These are phyloP conservation scores for Nematocida ironsii DNA, from an alignment of 371 early-diverging fungal genomes.

Conservation along the genomic window DNA sequence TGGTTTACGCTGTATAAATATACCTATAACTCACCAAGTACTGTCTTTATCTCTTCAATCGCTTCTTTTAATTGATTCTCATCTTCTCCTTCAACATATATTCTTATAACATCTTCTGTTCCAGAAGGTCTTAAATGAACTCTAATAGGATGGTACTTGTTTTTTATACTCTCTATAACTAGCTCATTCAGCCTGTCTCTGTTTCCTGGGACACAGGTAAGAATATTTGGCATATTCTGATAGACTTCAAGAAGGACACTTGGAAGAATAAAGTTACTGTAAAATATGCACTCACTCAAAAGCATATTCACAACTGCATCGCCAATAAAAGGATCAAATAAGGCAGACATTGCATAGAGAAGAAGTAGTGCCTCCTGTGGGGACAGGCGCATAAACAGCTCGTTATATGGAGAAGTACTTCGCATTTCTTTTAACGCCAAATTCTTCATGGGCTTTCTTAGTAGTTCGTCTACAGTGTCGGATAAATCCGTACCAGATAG, in stretches of 20 bases:
- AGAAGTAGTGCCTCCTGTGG: constrained; percentile 67
- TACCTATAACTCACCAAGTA: constrained; percentile 3
- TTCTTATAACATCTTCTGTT: constrained; percentile 95
- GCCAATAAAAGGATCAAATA: constrained; percentile 82
- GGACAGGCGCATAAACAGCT: constrained; percentile 64
- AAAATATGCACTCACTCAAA: constrained; percentile 83
- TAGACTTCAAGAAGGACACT: constrained; percentile 23
- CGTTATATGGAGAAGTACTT: constrained; percentile 31
- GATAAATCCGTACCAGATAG: not conserved
- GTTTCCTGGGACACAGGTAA: constrained; percentile 39
- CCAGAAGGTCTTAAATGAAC: constrained; percentile 81
- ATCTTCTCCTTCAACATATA: constrained; percentile 75
- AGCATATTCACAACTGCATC: constrained; percentile 96
- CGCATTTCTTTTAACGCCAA: not conserved
- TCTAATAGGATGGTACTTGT: constrained; percentile 70
- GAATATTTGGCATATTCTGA: constrained; percentile 37
- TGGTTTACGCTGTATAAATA: too few species aligned
- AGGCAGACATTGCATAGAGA: constrained; percentile 75
- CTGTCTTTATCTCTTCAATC: constrained; percentile 28
- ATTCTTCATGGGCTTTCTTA: not conserved
- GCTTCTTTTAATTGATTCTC: constrained; percentile 14
- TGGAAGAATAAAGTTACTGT: constrained; percentile 61
- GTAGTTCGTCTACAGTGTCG: constrained; percentile 17
- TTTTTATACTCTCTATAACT: constrained; percentile 80
- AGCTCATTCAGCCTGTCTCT: constrained; percentile 72